phyloP scores from a whole-genome alignment of 441 rosid genomes.

The Eutrema salsugineum region DNA sequence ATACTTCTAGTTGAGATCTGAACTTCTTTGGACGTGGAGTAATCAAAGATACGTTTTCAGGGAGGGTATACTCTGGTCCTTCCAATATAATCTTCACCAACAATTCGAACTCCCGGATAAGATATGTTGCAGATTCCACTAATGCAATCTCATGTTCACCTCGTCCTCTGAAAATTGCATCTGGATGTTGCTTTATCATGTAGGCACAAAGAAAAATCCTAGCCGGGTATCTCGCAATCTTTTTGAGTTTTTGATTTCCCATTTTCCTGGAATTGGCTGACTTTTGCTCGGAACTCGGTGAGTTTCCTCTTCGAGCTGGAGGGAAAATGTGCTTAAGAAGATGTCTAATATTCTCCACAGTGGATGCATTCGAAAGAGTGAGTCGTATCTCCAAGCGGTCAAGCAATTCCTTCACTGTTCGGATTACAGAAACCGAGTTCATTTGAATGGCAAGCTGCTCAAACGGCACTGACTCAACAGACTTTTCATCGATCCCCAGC shows the following conservation, averaged over 20 bases:
- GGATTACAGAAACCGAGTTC: constrained; percentile 62
- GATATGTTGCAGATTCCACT: constrained; percentile 62
- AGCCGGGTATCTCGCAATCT: constrained; percentile 68
- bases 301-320: constrained; percentile 56
- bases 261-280: constrained; percentile 30
- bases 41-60: constrained; percentile 42
- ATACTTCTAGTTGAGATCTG: constrained; percentile 71
- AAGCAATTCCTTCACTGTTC: constrained; percentile 58
- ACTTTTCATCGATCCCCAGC: constrained; percentile 51
- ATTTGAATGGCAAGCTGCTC: constrained; percentile 81
- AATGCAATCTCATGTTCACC: constrained; percentile 79
- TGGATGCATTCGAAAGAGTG: constrained; percentile 37
- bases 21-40: constrained; percentile 48
- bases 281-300: constrained; percentile 45
- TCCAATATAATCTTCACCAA: constrained; percentile 65
- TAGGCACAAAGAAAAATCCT: constrained; percentile 90
- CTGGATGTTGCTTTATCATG: constrained; percentile 92
- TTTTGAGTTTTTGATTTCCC: constrained; percentile 33
- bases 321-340: constrained; percentile 73
- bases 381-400: constrained; percentile 84
- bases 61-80: constrained; percentile 61
- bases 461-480: constrained; percentile 61
- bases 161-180: constrained; percentile 75
- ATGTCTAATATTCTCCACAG: constrained; percentile 66
- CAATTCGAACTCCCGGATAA: constrained; percentile 69